Evolutionary conservation across 2,329 filamentous ascomycete species (phyloP).

Genomic region (Zasmidium angulare): DNA sequence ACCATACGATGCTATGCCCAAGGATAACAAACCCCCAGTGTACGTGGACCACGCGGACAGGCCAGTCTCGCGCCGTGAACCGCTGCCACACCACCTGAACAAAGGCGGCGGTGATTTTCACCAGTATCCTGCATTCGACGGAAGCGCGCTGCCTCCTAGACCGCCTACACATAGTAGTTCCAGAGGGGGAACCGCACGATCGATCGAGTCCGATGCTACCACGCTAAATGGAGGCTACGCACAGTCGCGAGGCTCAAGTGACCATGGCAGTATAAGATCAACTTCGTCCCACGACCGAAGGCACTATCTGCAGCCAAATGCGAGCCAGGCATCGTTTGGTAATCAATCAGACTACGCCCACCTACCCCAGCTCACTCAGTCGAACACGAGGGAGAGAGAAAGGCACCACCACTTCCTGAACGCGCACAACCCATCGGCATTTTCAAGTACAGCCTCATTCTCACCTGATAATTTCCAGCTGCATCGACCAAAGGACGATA

Average conservation of each 20-base stretch:
- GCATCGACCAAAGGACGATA: constrained; percentile 74
- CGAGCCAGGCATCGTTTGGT: constrained; percentile 51
- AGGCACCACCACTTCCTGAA: constrained; percentile 40
- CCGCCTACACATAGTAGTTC: constrained; percentile 30
- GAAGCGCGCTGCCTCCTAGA: constrained; percentile 53
- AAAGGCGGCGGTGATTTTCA: constrained; percentile 77
- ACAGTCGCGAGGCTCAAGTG: constrained; percentile 37
- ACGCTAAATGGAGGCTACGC: constrained; percentile 52
- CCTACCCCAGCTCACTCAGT: constrained; percentile 36
- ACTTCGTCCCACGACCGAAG: constrained; percentile 58
- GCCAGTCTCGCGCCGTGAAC: constrained; percentile 63
- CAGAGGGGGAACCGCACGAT: constrained; percentile 18
- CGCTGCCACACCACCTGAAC: constrained; percentile 79
- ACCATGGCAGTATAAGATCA: constrained; percentile 66
- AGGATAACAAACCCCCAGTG: constrained; percentile 68
- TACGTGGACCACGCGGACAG: constrained; percentile 70
- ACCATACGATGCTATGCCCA: constrained; percentile 71
- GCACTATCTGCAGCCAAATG: constrained; percentile 49
- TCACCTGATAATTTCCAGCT: constrained; percentile 60
- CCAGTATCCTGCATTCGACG: constrained; percentile 69
- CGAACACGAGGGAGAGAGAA: constrained; percentile 39
- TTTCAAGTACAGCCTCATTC: constrained; percentile 51
- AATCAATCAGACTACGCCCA: constrained; percentile 43
- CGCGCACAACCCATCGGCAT: constrained; percentile 46
- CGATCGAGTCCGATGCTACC: constrained; percentile 48